A percentile compares a stretch with the other conserved stretches of the same genome.
phyloP scores from a whole-genome alignment of 257 asterid species.

The Solanum dulcamara region DNA sequence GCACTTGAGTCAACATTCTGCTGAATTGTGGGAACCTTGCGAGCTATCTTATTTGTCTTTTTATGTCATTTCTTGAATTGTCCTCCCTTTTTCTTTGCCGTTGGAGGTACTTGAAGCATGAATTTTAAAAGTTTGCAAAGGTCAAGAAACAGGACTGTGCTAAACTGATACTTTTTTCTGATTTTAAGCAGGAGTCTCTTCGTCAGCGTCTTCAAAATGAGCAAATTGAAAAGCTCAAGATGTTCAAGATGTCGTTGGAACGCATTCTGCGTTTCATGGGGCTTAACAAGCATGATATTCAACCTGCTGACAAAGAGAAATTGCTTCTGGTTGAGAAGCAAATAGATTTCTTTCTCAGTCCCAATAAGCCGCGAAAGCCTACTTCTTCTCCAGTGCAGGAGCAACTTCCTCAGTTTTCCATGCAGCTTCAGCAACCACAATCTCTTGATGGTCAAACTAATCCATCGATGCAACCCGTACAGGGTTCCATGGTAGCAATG shows the following conservation, averaged over 20 bases:
- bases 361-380: slow-evolving; percentile 58
- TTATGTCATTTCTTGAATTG: not conserved
- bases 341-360: slow-evolving; percentile 47
- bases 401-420: not conserved
- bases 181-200: slow-evolving; percentile 57
- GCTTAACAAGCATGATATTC: slow-evolving; percentile 44
- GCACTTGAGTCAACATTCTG: not conserved
- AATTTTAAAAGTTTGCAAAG: not conserved
- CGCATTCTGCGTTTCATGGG: slow-evolving; percentile 43
- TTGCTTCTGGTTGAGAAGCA: slow-evolving; percentile 47
- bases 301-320: slow-evolving; percentile 52
- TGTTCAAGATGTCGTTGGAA: slow-evolving; percentile 60
- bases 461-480: slow-evolving; percentile 56
- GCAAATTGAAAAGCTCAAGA: slow-evolving; percentile 55
- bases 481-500: slow-evolving; percentile 43
- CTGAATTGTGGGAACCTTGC: not conserved
- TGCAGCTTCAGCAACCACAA: slow-evolving; percentile 41
- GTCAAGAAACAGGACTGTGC: not conserved
- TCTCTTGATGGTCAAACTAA: slow-evolving; percentile 70
- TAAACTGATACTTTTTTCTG: not conserved
- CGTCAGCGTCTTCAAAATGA: slow-evolving; percentile 62
- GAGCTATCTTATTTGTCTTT: not conserved
- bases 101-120: not conserved
- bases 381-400: slow-evolving; percentile 41
- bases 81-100: not conserved